A percentile compares a stretch with the other conserved stretches of the same genome.
Evolutionary conservation across 2,329 filamentous ascomycete species (phyloP).

Genomic region (Rosellinia necatrix): DNA sequence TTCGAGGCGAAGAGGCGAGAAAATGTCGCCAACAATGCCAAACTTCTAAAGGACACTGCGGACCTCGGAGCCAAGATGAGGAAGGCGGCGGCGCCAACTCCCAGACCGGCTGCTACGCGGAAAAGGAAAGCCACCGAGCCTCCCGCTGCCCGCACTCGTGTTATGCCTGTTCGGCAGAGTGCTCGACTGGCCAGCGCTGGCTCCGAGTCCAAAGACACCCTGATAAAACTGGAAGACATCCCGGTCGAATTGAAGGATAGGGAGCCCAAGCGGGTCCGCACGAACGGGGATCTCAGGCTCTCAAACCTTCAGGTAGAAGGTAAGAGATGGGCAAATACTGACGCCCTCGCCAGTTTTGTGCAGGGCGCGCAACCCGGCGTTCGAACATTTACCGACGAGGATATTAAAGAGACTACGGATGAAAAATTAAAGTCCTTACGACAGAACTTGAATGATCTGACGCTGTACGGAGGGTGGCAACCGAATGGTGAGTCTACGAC

Average conservation of each 20-base stretch:
- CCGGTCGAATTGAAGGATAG: slow-evolving; percentile 47
- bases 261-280: slow-evolving; percentile 62
- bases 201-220: slow-evolving; percentile 50
- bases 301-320: slow-evolving; percentile 81
- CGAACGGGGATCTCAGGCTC: slow-evolving; percentile 67
- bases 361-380: slow-evolving; percentile 78
- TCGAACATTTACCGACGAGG: slow-evolving; percentile 83
- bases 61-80: slow-evolving; percentile 71
- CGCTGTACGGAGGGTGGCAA: slow-evolving; percentile 81
- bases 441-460: slow-evolving; percentile 75
- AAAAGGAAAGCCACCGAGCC: slow-evolving; percentile 49
- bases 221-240: slow-evolving; percentile 53
- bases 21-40: slow-evolving; percentile 84
- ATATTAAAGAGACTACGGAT: slow-evolving; percentile 79
- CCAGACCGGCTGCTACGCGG: slow-evolving; percentile 48
- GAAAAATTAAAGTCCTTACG: slow-evolving; percentile 74
- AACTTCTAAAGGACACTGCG: slow-evolving; percentile 75
- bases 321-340: slow-evolving; percentile 72
- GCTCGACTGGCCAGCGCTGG: slow-evolving; percentile 61
- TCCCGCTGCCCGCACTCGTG: slow-evolving; percentile 51
- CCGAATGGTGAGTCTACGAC: slow-evolving; percentile 66
- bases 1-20: slow-evolving; percentile 85
- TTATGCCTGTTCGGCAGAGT: slow-evolving; percentile 60
- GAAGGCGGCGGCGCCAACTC: slow-evolving; percentile 58
- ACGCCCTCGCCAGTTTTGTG: slow-evolving; percentile 65